These are phyloP conservation scores for Solanum stenotomum DNA, from an alignment of 257 asterid genomes.

Conservation along the genomic window DNA sequence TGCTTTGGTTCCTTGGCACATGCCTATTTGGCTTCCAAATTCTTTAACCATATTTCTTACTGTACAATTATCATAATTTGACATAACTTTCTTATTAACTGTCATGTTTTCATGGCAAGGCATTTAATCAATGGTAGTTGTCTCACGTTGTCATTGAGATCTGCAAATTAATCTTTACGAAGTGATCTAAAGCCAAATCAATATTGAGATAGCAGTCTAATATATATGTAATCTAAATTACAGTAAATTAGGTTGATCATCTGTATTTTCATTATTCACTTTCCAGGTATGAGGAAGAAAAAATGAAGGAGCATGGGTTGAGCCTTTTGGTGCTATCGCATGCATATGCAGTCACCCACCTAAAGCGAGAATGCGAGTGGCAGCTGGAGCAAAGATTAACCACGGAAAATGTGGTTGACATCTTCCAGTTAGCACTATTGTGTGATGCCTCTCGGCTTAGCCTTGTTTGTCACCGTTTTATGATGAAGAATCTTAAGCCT, in stretches of 20 bases:
- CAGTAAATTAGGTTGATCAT: neutral
- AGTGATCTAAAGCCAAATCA: neutral
- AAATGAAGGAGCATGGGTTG: conserved; percentile 51
- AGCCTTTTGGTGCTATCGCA: conserved; percentile 67
- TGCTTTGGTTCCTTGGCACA: neutral
- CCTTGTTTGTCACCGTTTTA: conserved; percentile 65
- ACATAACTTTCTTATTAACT: neutral
- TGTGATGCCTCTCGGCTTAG: conserved; percentile 79
- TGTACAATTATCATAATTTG: neutral
- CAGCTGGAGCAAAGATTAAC: conserved; percentile 47
- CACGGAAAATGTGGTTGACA: conserved; percentile 55
- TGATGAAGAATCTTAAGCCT: conserved; percentile 45
- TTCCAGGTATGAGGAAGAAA: conserved; percentile 61
- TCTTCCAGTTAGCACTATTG: conserved; percentile 72
- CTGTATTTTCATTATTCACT: neutral
- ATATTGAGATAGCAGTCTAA: neutral
- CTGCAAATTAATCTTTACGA: neutral
- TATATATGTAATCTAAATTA: neutral
- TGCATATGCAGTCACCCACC: conserved; percentile 46
- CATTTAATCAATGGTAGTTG: neutral
- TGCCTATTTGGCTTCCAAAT: neutral
- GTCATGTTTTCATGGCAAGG: neutral
- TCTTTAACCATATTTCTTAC: neutral
- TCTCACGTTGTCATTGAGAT: neutral
- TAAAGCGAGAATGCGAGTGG: conserved; percentile 50